A percentile compares a stretch with the other conserved stretches of the same genome.
Evolutionary conservation across 257 asterid genomes (phyloP).

Genomic region (Anisodus acutangulus): DNA sequence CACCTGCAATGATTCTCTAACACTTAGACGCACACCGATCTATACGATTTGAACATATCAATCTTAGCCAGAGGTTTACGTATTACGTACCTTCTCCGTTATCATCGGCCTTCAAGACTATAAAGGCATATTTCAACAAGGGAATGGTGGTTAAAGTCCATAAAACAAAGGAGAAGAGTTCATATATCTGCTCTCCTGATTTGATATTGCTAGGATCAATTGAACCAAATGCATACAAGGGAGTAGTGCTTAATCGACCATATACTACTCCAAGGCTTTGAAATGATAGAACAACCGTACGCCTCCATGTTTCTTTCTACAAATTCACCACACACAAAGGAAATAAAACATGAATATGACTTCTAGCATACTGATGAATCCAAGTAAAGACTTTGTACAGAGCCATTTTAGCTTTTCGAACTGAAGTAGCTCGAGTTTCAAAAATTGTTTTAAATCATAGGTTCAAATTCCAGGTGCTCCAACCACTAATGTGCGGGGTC

Average conservation of each 20-base stretch:
- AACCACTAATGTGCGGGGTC: neutral
- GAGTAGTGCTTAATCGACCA: constrained; percentile 92
- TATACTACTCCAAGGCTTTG: constrained; percentile 94
- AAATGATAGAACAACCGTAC: constrained; percentile 69
- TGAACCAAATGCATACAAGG: constrained; percentile 82
- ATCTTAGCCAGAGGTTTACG: neutral
- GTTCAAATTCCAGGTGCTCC: neutral
- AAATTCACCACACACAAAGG: constrained; percentile 25
- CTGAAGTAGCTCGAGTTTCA: neutral
- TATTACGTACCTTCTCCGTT: constrained; percentile 87
- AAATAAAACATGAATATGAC: neutral
- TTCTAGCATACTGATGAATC: neutral
- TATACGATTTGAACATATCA: neutral
- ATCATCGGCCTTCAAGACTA: constrained; percentile 80
- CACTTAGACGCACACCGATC: neutral
- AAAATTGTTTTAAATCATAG: neutral
- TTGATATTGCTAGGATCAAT: constrained; percentile 52
- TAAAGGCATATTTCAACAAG: constrained; percentile 74
- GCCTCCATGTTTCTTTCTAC: constrained; percentile 61
- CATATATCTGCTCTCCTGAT: constrained; percentile 64
- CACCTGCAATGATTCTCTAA: constrained; percentile 63
- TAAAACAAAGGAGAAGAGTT: constrained; percentile 82
- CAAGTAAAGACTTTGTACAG: neutral
- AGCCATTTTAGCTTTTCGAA: constrained; percentile 1
- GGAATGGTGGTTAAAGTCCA: constrained; percentile 87